A percentile compares a stretch with the other conserved stretches of the same genome.
These are phyloP conservation scores for Penicillium atrosanguineum DNA, from an alignment of 495 filamentous ascomycete genomes.

Conservation along the genomic window DNA sequence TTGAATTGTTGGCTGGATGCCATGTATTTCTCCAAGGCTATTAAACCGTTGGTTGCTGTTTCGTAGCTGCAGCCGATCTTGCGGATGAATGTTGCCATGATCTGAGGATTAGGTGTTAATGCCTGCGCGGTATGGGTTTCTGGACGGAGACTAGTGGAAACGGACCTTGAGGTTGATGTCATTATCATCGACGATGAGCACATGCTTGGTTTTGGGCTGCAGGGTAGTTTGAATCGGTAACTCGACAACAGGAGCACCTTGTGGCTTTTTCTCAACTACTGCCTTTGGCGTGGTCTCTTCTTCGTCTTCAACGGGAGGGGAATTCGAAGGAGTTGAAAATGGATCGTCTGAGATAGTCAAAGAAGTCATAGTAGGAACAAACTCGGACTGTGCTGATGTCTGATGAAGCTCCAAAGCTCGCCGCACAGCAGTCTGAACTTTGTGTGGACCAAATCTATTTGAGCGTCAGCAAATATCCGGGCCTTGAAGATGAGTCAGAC, in stretches of 20 bases:
- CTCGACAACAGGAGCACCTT: not conserved
- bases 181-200: slow-evolving; percentile 50
- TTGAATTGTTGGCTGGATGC: slow-evolving; percentile 34
- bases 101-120: slow-evolving; percentile 11
- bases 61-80: slow-evolving; percentile 50
- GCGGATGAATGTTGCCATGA: slow-evolving; percentile 52
- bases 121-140: not conserved
- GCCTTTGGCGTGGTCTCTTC: not conserved
- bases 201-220: slow-evolving; percentile 16
- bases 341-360: not conserved
- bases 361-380: not conserved
- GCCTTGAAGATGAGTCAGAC: not conserved
- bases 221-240: not conserved
- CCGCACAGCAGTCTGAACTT: slow-evolving; percentile 27
- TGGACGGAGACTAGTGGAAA: not conserved
- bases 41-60: slow-evolving; percentile 56
- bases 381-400: not conserved
- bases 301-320: not conserved
- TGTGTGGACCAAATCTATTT: slow-evolving; percentile 35
- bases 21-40: slow-evolving; percentile 55
- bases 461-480: slow-evolving; percentile 10
- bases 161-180: slow-evolving; percentile 48
- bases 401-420: slow-evolving; percentile 14
- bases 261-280: not conserved
- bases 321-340: not conserved